These are phyloP conservation scores for Solioccasus polychromus DNA, from an alignment of 768 basidiomycete species.

Conservation along the genomic window DNA sequence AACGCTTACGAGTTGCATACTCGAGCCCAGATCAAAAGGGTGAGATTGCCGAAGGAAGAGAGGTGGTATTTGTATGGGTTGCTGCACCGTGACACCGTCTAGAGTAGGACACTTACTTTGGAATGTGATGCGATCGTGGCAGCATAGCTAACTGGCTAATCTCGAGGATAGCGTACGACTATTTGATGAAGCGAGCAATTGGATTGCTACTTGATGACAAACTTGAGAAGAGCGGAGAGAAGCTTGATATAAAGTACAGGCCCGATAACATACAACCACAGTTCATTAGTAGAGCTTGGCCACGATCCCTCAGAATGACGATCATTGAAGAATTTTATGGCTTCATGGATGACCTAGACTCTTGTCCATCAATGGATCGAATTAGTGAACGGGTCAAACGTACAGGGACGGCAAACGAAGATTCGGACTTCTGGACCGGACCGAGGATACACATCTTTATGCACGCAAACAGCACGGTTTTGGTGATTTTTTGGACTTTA, in stretches of 20 bases:
- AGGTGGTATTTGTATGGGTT: conserved; percentile 47
- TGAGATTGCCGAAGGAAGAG: conserved; percentile 39
- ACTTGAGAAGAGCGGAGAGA: background rate
- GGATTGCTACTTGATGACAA: background rate
- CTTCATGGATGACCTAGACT: background rate
- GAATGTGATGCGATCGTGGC: background rate
- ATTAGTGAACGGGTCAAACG: conserved; percentile 1
- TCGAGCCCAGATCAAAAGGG: conserved; percentile 39
- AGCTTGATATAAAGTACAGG: background rate
- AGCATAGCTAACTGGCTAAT: conserved; percentile 9
- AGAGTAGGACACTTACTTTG: background rate
- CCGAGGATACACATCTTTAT: conserved; percentile 9
- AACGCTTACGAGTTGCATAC: conserved; percentile 64
- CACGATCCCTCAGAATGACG: too few relatives aligned
- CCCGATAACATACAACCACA: too few relatives aligned
- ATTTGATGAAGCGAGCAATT: background rate
- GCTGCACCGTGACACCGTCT: conserved; percentile 16
- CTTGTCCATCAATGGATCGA: background rate
- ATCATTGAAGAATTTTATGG: too few relatives aligned
- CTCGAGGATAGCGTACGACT: background rate
- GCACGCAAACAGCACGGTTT: background rate
- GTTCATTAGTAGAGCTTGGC: too few relatives aligned
- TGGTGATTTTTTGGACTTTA: background rate
- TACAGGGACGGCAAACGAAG: background rate
- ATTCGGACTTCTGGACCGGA: conserved; percentile 2